Evolutionary conservation across 2,329 filamentous ascomycete species (phyloP).

Genomic region (Xylaria sp.): DNA sequence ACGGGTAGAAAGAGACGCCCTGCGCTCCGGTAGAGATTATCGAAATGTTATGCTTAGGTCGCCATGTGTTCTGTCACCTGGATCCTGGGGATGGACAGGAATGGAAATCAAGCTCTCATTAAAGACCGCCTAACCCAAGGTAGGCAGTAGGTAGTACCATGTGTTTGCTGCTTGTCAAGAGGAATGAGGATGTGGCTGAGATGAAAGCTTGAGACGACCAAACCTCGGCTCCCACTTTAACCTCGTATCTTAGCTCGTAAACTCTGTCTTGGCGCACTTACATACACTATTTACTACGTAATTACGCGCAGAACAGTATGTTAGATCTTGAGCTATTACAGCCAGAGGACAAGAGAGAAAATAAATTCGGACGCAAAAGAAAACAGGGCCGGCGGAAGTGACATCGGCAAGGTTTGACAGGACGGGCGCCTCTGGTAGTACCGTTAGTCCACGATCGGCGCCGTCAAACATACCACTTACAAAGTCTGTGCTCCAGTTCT

Average conservation of each 20-base stretch:
- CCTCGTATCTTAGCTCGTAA: neutral
- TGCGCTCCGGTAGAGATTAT: neutral
- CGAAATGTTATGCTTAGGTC: neutral
- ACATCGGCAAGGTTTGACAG: neutral
- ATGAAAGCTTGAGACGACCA: conserved; percentile 2
- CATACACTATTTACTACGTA: neutral
- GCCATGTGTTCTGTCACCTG: conserved; percentile 2
- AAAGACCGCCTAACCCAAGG: conserved; percentile 1
- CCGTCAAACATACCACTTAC: neutral
- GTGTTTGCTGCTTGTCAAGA: conserved; percentile 6
- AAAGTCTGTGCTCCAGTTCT: neutral
- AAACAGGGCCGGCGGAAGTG: neutral
- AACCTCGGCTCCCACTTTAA: conserved; percentile 3
- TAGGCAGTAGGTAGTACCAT: neutral
- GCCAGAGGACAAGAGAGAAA: neutral
- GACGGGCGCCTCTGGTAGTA: neutral
- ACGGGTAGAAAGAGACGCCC: neutral
- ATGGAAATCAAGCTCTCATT: neutral
- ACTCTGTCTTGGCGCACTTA: neutral
- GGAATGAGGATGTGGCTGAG: conserved; percentile 5
- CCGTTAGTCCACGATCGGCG: neutral
- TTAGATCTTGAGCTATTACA: neutral
- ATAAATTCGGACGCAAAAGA: neutral
- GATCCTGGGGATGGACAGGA: neutral
- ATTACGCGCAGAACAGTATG: neutral